Base-by-base conservation (phyloP, 495 filamentous ascomycete genomes). In the Aspergillus bridgeri region DNA sequence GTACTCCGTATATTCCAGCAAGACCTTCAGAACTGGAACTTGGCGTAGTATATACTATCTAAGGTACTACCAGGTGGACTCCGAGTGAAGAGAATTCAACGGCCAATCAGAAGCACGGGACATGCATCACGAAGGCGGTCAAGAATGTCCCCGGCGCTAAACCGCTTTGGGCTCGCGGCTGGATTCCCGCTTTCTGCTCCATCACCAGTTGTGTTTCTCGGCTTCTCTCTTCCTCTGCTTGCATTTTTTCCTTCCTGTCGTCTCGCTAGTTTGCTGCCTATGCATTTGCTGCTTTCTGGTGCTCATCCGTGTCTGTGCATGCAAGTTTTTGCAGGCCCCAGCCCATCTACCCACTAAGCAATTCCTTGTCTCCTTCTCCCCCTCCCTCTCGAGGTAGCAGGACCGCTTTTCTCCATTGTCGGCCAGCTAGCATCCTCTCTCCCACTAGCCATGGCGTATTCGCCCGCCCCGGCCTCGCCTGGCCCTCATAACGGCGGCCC, bases 391-490 rank as follows among this genome's bases (percentile, higher is more conserved):
- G 38, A 51, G 45, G 22, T 23, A 23, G 45, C 18, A 8, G 45
- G 18, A 21, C 49, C 24, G 38, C 60, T 44, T 44, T 27, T 42
- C 53, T 60, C 57, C 59, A 49, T 48, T 48, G 19, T 42, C 43
- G 57, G 44, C 56, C 50, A 49, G 57, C 54, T 48, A 29, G 54
- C 48, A 51, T 24, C 48, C 46, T 23, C 49, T 44, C 25, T 11
- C 1, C 33, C 11, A 50, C 53, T 53, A 63, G 57, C 65, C 45
- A 76, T 74, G 69, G 70, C 72, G 17, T 71, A 74, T 60, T 74
- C 73, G 2, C 75, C 71, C 29, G 65, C 65, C 33, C 69, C 71
- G 20, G 42, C 61, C 21, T 76, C 74, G 20, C 75, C 73, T 48
- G 64, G 63, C 20, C 56, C 67, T 27, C 63, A 65, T 38, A 51